Evolutionary conservation across 2,329 filamentous ascomycete species (phyloP).

Genomic region (Aspergillus intermedius): DNA sequence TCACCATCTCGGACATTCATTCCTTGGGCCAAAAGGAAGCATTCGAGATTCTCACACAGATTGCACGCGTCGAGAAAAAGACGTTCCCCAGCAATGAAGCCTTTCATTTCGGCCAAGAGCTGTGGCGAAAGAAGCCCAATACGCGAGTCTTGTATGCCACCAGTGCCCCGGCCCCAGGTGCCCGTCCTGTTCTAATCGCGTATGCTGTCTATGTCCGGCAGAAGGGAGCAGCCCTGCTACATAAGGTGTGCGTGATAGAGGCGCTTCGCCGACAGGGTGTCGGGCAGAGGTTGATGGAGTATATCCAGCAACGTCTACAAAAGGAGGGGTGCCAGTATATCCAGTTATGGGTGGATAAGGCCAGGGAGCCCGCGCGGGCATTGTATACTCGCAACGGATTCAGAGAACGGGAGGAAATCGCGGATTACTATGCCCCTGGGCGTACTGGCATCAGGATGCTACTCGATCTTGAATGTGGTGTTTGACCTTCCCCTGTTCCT

Average conservation of each 20-base stretch:
- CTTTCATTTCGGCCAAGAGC: slow-evolving; percentile 42
- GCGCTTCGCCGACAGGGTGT: slow-evolving; percentile 42
- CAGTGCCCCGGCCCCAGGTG: slow-evolving; percentile 8
- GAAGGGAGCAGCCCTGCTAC: slow-evolving; percentile 41
- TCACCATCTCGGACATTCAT: slow-evolving; percentile 32
- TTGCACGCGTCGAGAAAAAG: slow-evolving; percentile 43
- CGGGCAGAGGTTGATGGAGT: slow-evolving; percentile 39
- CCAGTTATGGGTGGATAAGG: slow-evolving; percentile 48
- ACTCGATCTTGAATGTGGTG: slow-evolving; percentile 26
- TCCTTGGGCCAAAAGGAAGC: slow-evolving; percentile 30
- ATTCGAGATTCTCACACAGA: slow-evolving; percentile 28
- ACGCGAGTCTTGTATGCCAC: slow-evolving; percentile 37
- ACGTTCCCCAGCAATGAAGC: slow-evolving; percentile 47
- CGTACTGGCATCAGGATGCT: slow-evolving; percentile 43
- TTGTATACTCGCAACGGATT: slow-evolving; percentile 44
- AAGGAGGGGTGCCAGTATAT: slow-evolving; percentile 44
- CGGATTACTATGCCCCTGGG: slow-evolving; percentile 47
- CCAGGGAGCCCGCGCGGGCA: slow-evolving; percentile 37
- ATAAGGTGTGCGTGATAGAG: slow-evolving; percentile 48
- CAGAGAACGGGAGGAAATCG: slow-evolving; percentile 39
- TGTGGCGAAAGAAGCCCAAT: slow-evolving; percentile 44
- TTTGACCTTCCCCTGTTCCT: slow-evolving; percentile 16
- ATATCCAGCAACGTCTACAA: slow-evolving; percentile 37
- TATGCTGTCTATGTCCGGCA: slow-evolving; percentile 45
- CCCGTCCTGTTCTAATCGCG: slow-evolving; percentile 28